Base-by-base conservation (phyloP, 2,329 filamentous ascomycete species). In the Talaromyces sp. region DNA sequence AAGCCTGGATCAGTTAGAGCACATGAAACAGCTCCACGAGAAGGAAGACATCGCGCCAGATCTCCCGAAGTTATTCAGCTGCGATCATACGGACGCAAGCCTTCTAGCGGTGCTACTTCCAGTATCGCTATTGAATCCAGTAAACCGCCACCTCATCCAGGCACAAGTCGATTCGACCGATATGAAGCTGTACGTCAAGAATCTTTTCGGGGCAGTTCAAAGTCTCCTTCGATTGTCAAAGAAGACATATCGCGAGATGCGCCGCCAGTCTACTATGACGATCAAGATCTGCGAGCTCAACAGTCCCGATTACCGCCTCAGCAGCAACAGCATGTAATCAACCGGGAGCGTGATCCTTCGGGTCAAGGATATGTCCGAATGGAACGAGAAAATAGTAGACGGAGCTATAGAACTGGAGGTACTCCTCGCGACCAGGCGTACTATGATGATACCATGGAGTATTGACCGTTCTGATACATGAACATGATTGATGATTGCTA, bases 151-250 rank as follows among this genome's bases (percentile, higher is more conserved):
- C 64, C 68, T 17, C 56, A 59, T 45, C 6, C 38, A n/a, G 56
- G 56, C 15, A 27, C 56, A 15, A 74, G 71, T 62, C 68, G 72
- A n/a, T 73, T 72, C 59, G 72, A 72, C 31, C 67, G 72, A 43
- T 74, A 73, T 56, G 71, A 73, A 64, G 68, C 68, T 47, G 68
- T 71, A 47, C 66, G 71, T 11, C 72, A 74, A 59, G 68, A 66
- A 29, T 70, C 69, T 40, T 66, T 70, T 27, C 69, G 72, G 31
- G 66, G 70, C 4, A 64, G 69, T n/a, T 72, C 73, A 15, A 69
- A 68, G 34, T 76, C 74, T n/a, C 72, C 74, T 19, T 59, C 62
- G 31, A 64, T 67, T n/a, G 66, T 63, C 34, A 67, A 71, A 40
- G 49, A 63, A 47, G 61, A 63, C 17, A 34, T 58, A 47, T 56